These are phyloP conservation scores for Conticribra weissflogii DNA, from an alignment of 108 stramenopile genomes.

Conservation along the genomic window DNA sequence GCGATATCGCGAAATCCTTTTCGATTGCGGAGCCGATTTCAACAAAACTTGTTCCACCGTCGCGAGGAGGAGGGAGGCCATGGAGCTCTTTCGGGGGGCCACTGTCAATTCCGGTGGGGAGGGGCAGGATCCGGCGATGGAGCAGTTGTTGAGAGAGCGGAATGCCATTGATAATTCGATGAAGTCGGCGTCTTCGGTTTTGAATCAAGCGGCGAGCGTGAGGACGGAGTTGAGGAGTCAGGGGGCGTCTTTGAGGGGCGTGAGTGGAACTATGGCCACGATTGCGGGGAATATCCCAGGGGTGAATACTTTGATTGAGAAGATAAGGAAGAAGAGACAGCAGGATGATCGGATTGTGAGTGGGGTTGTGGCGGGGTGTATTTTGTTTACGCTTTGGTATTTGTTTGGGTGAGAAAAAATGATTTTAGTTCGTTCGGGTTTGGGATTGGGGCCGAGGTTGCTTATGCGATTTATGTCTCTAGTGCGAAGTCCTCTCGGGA, in stretches of 20 bases:
- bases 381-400: slow-evolving; percentile 89
- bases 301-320: slow-evolving; percentile 76
- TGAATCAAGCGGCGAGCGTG: slow-evolving; percentile 75
- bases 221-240: slow-evolving; percentile 66
- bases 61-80: slow-evolving; percentile 62
- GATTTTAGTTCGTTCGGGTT: no score
- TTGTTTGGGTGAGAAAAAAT: slow-evolving; percentile 73
- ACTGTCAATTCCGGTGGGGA: background rate
- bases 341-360: slow-evolving; percentile 84
- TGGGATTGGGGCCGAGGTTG: no score
- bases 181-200: slow-evolving; percentile 62
- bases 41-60: slow-evolving; percentile 64
- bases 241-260: slow-evolving; percentile 65
- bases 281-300: slow-evolving; percentile 84
- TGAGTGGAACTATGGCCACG: slow-evolving; percentile 53
- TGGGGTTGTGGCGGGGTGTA: slow-evolving; percentile 86
- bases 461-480: no score
- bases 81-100: slow-evolving; percentile 72
- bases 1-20: slow-evolving; percentile 86
- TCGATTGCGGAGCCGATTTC: slow-evolving; percentile 77
- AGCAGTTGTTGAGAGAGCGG: slow-evolving; percentile 81
- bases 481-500: no score
- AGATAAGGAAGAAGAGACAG: slow-evolving; percentile 72
- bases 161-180: slow-evolving; percentile 78
- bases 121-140: slow-evolving; percentile 52